Evolutionary conservation across 139 green algal species (phyloP), one percentile per base, ranked within the genome.

Genomic region (Marvania coccoides): DNA sequence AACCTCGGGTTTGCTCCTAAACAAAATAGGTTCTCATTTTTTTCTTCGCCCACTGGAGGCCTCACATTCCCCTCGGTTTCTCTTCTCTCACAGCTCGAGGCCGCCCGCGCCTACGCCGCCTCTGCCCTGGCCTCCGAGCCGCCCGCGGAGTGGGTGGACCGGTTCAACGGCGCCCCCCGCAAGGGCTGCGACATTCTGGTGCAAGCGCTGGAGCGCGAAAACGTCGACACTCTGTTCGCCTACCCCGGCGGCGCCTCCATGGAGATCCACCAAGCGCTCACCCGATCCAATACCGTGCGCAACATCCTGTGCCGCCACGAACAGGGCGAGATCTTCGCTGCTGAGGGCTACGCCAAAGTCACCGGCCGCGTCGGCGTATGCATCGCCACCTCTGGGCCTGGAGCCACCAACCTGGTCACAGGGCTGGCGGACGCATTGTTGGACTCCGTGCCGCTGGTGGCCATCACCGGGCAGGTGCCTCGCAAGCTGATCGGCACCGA

Each of bases 241-340:
- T 96, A 90, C 71, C 89, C 89, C 9, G 81, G 95, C n/a, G 95
- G 95, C 19, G 91, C 91, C 3, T 96, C 87, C 6, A 97, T 99
- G 94, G 95, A 99, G 73, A 99, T 99, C 69, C 95, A 99, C 74
- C 94, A 99, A 85, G 92, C 94, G 0, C 83, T 99, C 3, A 99
- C 95, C 7, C 82, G 92, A 47, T 91, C 80, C 10, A 57, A 82
- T n/a, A 82, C 48, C 28, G 89, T 99, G 45, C 58, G 71, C 30
- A 99, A 98, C 84, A 89, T 97, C 63, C 84, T 99, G 19, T 99
- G 95, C 83, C 77, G 95, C 5, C 95, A 99, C 67, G 95, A 99
- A 75, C 81, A 96, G 87, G 95, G 95, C 34, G 95, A 99, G 80
- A 92, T 99, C 51, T 99, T 99, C 74, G 95, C 95, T 15, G 95